phyloP scores from a whole-genome alignment of 177 flowering plant species.

The Vitis hybrid region DNA sequence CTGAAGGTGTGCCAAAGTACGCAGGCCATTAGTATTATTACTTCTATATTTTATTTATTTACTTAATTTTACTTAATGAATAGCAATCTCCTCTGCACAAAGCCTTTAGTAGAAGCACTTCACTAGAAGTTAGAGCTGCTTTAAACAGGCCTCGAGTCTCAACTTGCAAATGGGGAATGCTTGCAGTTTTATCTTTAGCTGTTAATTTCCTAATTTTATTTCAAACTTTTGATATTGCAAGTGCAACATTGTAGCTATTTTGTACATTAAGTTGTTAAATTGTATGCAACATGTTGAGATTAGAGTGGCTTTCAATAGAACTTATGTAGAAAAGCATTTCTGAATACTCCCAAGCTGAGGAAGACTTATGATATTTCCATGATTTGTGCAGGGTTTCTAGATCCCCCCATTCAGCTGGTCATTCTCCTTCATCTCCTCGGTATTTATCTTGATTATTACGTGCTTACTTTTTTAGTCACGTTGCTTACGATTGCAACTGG shows the following conservation, averaged over 20 bases:
- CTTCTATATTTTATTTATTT: no score
- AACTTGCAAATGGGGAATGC: no score
- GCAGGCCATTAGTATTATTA: no score
- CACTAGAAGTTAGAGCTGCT: no score
- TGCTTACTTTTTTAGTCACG: neutral
- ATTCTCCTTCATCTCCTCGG: slow-evolving; percentile 46
- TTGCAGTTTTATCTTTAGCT: no score
- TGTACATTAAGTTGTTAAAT: neutral
- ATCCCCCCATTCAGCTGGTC: slow-evolving; percentile 44
- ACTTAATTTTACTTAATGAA: no score
- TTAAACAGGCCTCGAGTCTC: no score
- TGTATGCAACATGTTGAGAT: neutral
- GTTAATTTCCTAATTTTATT: no score
- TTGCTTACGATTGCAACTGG: neutral
- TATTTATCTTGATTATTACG: slow-evolving; percentile 18
- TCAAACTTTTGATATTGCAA: no score
- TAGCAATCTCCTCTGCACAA: no score
- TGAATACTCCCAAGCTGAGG: neutral
- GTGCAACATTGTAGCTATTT: neutral
- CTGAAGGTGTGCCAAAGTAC: no score
- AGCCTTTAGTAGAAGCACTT: no score
- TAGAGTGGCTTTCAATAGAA: neutral
- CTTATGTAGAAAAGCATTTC: neutral
- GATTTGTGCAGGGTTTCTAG: slow-evolving; percentile 41
- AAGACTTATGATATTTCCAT: slow-evolving; percentile 3